A percentile compares a stretch with the other conserved stretches of the same genome.
Conservation (phyloP, 257 asterid species). For the Fraxinus pennsylvanica region DNA sequence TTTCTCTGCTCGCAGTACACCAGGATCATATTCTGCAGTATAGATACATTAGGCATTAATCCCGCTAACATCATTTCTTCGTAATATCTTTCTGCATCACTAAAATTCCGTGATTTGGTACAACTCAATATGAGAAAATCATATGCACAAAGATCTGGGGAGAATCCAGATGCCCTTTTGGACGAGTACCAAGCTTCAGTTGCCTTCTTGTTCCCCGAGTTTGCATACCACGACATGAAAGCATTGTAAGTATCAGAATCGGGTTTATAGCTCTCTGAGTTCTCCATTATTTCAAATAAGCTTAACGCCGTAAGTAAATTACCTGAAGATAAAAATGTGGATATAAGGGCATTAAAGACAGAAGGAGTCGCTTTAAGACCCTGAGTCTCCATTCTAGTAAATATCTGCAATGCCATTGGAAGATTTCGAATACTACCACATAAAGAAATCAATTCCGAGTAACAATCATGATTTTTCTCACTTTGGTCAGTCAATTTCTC, state of each 20-base stretch:
- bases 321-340: slow-evolving; percentile 48
- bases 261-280: slow-evolving; percentile 38
- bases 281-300: slow-evolving; percentile 53
- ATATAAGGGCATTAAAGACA: slow-evolving; percentile 45
- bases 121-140: slow-evolving; percentile 44
- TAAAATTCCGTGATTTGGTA: slow-evolving; percentile 33
- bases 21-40: slow-evolving; percentile 35
- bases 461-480: slow-evolving; percentile 30
- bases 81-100: slow-evolving; percentile 42
- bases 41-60: slow-evolving; percentile 28
- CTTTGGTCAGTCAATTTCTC: slow-evolving; percentile 39
- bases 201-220: slow-evolving; percentile 41
- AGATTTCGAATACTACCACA: slow-evolving; percentile 44
- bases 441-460: slow-evolving; percentile 36
- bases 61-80: slow-evolving; percentile 45
- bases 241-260: slow-evolving; percentile 42
- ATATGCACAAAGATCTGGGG: slow-evolving; percentile 35
- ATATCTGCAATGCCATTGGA: slow-evolving; percentile 42
- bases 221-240: slow-evolving; percentile 44
- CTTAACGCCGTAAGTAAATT: slow-evolving; percentile 48
- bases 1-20: slow-evolving; percentile 35
- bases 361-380: slow-evolving; percentile 44
- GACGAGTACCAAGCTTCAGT: slow-evolving; percentile 46
- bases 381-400: slow-evolving; percentile 50
- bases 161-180: slow-evolving; percentile 37